These are phyloP conservation scores for Tetratostichococcus sp. DNA, from an alignment of 139 green algal genomes.

Conservation along the genomic window DNA sequence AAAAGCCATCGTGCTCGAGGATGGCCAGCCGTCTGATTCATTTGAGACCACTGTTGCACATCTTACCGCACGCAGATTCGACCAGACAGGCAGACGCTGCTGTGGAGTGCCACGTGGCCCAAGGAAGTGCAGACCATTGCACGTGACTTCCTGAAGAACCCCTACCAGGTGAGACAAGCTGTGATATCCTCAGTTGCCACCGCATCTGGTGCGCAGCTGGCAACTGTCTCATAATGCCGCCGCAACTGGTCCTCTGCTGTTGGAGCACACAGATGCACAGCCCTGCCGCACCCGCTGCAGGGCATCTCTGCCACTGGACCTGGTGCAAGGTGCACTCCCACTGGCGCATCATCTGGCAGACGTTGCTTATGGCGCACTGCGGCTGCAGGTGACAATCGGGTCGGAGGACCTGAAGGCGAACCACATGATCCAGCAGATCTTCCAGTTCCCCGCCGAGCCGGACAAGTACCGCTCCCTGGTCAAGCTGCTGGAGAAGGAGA, in stretches of 20 bases:
- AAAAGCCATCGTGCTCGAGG: no score
- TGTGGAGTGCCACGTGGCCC: slow-evolving; percentile 95
- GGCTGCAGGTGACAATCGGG: slow-evolving; percentile 70
- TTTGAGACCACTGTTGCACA: no score
- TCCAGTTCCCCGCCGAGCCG: slow-evolving; percentile 61
- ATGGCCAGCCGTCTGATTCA: no score
- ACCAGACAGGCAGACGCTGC: slow-evolving; percentile 88
- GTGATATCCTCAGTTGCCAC: slow-evolving; percentile 3
- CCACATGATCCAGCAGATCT: slow-evolving; percentile 80
- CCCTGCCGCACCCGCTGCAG: no score
- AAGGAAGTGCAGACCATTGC: slow-evolving; percentile 85
- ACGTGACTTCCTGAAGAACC: slow-evolving; percentile 76
- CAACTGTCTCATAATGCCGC: no score
- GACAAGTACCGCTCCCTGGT: slow-evolving; percentile 66
- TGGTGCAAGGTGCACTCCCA: no score
- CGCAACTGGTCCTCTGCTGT: no score
- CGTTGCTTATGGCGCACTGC: background rate
- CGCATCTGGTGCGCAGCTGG: no score
- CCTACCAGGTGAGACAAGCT: slow-evolving; percentile 62
- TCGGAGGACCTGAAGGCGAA: slow-evolving; percentile 83
- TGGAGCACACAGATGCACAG: no score
- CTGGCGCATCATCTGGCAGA: no score
- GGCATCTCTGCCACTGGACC: no score
- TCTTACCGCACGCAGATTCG: slow-evolving; percentile 60
- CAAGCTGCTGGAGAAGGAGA: slow-evolving; percentile 63